phyloP scores from a whole-genome alignment of 1,284 basidiomycete species.

The Thecaphora thlaspeos region DNA sequence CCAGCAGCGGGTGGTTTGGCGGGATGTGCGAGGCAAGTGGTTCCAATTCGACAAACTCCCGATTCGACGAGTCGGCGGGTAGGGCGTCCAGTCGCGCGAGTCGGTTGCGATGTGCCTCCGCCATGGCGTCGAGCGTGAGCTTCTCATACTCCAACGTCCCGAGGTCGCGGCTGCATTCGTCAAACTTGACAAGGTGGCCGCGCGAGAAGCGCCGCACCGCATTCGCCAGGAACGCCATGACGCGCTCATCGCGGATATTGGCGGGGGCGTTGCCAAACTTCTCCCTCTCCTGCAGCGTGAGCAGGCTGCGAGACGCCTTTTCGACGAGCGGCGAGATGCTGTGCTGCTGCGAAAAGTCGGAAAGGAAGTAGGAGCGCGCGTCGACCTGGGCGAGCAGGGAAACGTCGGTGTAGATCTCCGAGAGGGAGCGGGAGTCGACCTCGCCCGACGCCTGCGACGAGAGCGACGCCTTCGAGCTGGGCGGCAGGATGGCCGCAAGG shows the following conservation, averaged over 20 bases:
- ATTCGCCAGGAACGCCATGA: conserved; percentile 56
- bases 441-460: conserved; percentile 35
- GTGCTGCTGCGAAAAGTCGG: conserved; percentile 57
- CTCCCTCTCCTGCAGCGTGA: conserved; percentile 64
- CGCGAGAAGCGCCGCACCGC: conserved; percentile 59
- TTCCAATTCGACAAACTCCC: conserved; percentile 2
- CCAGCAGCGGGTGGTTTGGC: conserved; percentile 15
- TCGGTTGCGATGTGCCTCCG: background rate
- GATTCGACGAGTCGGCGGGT: conserved; percentile 6
- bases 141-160: conserved; percentile 59
- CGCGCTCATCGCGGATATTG: conserved; percentile 60
- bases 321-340: conserved; percentile 57
- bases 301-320: conserved; percentile 58
- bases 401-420: conserved; percentile 62
- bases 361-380: conserved; percentile 61
- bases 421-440: conserved; percentile 52
- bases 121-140: conserved; percentile 4
- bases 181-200: conserved; percentile 58
- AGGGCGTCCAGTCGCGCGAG: conserved; percentile 13
- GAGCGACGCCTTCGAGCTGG: conserved; percentile 27
- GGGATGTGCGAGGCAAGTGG: conserved; percentile 19
- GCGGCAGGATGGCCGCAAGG: conserved; percentile 60
- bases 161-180: conserved; percentile 56
- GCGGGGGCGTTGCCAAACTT: conserved; percentile 62
- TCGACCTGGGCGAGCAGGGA: conserved; percentile 63